Evolutionary conservation across 2,329 filamentous ascomycete genomes (phyloP), one percentile per base, ranked within the genome.

Genomic region (Truncatella angustata): DNA sequence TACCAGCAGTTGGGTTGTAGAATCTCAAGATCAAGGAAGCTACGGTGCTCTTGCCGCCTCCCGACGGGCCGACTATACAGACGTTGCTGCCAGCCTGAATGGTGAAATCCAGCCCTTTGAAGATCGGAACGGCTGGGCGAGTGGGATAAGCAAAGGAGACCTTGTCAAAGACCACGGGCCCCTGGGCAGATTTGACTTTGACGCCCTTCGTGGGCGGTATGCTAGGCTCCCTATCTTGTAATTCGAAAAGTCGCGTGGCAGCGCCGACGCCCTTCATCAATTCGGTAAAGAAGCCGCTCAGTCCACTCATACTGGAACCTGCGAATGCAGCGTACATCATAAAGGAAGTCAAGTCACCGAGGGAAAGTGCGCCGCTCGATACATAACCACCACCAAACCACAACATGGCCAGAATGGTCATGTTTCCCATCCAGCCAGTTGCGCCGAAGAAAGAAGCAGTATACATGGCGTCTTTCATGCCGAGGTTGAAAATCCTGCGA

Each of bases 181-280:
- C 94, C 57, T 91, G 87, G 0, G 93, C 93, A 21, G 91, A 96
- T 50, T 76, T 80, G 26, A 99, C 91, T 54, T 84, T 87, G 26
- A 78, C 67, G 57, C 94, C 94, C 49, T 87, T 85, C 0, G 95
- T 99, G 18, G 92, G 85, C n/a, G 87, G 87, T 55, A 97, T 95
- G 2, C 85, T 87, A 0, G 92, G 89, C 53, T 90, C 78, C 56
- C 94, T 86, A 68, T 99, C 94, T 67, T 97, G 92, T 5, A 99
- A 81, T 66, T 99, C 94, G 64, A 99, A 99, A 1, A 99, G 78
- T 54, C 94, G 88, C 64, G 88, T 96, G n/a, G 94, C 94, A 37
- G 94, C 94, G 63, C 95, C 94, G 4, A 96, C 93, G 37, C 95
- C 95, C 71, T 99, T 99, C 94, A 99, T 99, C 56, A 99, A 79